phyloP scores from a whole-genome alignment of 2,329 filamentous ascomycete species.

The Aureobasidium sp. region DNA sequence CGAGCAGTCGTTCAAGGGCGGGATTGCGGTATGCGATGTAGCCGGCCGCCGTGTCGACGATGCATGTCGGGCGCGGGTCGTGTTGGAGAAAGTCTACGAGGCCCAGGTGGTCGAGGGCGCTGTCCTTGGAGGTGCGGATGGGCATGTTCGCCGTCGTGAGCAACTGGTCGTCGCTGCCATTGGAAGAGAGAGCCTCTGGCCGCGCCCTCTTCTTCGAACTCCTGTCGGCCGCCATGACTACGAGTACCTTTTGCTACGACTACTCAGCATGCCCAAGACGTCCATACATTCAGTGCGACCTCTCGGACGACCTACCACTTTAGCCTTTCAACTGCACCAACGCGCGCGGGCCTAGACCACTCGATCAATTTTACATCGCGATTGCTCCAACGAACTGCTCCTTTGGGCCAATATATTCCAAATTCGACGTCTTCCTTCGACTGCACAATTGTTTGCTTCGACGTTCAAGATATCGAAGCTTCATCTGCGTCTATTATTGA shows the following conservation, averaged over 20 bases:
- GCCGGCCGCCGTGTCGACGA: not conserved
- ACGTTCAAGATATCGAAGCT: not conserved
- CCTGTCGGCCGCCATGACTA: not conserved
- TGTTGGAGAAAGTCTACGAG: conserved; percentile 1
- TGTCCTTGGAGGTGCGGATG: not conserved
- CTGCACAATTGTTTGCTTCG: not conserved
- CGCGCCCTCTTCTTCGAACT: not conserved
- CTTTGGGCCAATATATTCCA: not conserved
- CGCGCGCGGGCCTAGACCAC: not conserved
- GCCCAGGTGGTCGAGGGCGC: not conserved
- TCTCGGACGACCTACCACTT: not conserved
- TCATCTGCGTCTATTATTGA: not conserved
- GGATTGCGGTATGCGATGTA: conserved; percentile 7
- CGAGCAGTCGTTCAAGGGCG: conserved; percentile 2
- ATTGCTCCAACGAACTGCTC: not conserved
- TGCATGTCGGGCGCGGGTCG: conserved; percentile 8
- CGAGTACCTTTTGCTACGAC: not conserved
- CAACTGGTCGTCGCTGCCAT: not conserved
- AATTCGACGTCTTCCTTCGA: not conserved
- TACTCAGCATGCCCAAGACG: not conserved
- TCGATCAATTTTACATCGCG: not conserved
- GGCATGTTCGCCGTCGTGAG: conserved; percentile 1
- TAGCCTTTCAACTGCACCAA: not conserved
- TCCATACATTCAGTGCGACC: not conserved
- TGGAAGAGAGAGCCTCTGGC: not conserved